Conservation (phyloP, 2,329 filamentous ascomycete species). For the Claviceps citrina region DNA sequence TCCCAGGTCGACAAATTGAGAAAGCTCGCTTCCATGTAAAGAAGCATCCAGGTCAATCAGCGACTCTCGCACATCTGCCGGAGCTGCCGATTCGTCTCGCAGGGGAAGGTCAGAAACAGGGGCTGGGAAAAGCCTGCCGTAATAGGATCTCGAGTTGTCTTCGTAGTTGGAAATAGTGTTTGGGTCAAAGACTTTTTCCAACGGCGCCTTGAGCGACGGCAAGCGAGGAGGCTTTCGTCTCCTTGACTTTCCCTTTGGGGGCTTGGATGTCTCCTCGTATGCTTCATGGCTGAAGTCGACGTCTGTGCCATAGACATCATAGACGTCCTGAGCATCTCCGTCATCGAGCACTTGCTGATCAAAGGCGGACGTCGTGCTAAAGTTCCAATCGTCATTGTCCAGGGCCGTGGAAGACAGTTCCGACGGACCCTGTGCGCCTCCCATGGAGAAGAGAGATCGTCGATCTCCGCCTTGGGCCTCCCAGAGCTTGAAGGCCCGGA, state of each 20-base stretch:
- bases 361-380: slow-evolving; percentile 50
- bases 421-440: slow-evolving; percentile 40
- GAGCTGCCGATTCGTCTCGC: slow-evolving; percentile 36
- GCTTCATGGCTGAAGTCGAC: slow-evolving; percentile 35
- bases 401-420: slow-evolving; percentile 29
- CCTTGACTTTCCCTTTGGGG: slow-evolving; percentile 36
- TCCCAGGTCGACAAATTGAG: slow-evolving; percentile 44
- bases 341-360: slow-evolving; percentile 40
- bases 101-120: slow-evolving; percentile 41
- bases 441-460: slow-evolving; percentile 45
- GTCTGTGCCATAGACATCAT: slow-evolving; percentile 43
- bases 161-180: slow-evolving; percentile 50
- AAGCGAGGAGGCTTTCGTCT: slow-evolving; percentile 43
- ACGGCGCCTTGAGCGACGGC: slow-evolving; percentile 39
- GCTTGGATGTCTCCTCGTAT: slow-evolving; percentile 35
- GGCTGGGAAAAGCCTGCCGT: slow-evolving; percentile 31
- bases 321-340: slow-evolving; percentile 41
- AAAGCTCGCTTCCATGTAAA: slow-evolving; percentile 38
- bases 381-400: slow-evolving; percentile 50
- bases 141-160: slow-evolving; percentile 47
- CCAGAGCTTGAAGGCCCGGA: slow-evolving; percentile 61
- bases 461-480: slow-evolving; percentile 58
- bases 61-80: slow-evolving; percentile 40
- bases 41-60: slow-evolving; percentile 51
- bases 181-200: slow-evolving; percentile 52